Evolutionary conservation across 176 grass and related monocot genomes (phyloP).

Genomic region (Carex kokanica): DNA sequence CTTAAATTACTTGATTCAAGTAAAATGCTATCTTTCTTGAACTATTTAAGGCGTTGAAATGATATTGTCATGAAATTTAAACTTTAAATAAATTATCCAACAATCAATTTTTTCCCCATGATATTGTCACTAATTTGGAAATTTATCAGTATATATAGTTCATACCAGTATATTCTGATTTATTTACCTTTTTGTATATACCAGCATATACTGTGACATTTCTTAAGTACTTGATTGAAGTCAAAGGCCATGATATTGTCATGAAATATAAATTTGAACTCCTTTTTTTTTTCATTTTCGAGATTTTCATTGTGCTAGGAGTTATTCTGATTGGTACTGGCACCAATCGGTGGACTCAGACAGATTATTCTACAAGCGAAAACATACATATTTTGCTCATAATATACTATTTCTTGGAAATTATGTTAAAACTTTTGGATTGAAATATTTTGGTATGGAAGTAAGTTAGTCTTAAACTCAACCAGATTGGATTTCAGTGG

Average conservation of each 20-base stretch:
- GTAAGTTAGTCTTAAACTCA: neutral
- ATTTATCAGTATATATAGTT: too few species aligned
- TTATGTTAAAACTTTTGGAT: neutral
- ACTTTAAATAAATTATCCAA: too few species aligned
- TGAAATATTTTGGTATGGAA: neutral
- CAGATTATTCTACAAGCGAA: conserved; percentile 37
- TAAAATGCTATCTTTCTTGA: too few species aligned
- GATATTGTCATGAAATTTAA: too few species aligned
- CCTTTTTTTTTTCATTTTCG: neutral
- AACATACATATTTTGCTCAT: conserved; percentile 37
- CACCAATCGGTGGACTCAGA: conserved; percentile 59
- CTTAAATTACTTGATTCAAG: too few species aligned
- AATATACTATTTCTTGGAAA: neutral
- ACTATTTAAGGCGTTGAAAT: too few species aligned
- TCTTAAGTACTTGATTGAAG: neutral
- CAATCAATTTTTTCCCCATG: neutral
- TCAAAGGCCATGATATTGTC: neutral
- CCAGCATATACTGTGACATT: neutral
- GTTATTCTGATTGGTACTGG: conserved; percentile 59
- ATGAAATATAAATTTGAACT: neutral
- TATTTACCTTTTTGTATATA: neutral
- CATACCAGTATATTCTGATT: neutral
- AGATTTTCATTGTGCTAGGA: conserved; percentile 53
- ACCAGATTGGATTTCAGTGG: neutral
- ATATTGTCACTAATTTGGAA: neutral